phyloP scores from a whole-genome alignment of 768 basidiomycete species.

The Amyloporia xantha region DNA sequence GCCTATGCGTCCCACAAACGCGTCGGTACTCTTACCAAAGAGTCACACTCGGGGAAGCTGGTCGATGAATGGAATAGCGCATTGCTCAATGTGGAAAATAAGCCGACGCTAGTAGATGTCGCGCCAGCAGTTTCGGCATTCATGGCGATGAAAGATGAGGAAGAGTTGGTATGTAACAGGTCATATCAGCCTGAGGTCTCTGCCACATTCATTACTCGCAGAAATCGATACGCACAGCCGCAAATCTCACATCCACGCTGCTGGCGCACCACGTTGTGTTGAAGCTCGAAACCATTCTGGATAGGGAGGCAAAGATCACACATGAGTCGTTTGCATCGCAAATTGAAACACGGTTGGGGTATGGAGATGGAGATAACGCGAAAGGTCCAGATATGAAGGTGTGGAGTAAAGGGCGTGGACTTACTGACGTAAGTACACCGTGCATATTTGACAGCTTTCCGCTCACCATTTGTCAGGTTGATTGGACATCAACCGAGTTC shows the following conservation, averaged over 20 bases:
- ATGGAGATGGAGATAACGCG: slow-evolving; percentile 66
- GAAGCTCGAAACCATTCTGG: slow-evolving; percentile 86
- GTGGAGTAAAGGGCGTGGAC: slow-evolving; percentile 72
- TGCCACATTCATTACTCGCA: slow-evolving; percentile 26
- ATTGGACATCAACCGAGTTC: slow-evolving; percentile 88
- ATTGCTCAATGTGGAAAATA: slow-evolving; percentile 44
- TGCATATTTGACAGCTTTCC: neutral
- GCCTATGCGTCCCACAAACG: slow-evolving; percentile 54
- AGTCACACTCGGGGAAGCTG: slow-evolving; percentile 79
- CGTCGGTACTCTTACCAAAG: slow-evolving; percentile 76
- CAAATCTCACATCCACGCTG: slow-evolving; percentile 77
- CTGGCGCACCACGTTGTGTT: slow-evolving; percentile 80
- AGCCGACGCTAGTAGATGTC: slow-evolving; percentile 78
- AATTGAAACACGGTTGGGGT: slow-evolving; percentile 85
- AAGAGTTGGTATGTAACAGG: slow-evolving; percentile 69
- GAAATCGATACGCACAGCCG: slow-evolving; percentile 74
- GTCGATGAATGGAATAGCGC: slow-evolving; percentile 79
- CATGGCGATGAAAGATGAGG: slow-evolving; percentile 85
- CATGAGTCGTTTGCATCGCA: slow-evolving; percentile 82
- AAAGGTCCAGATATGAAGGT: slow-evolving; percentile 91
- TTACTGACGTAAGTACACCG: slow-evolving; percentile 57
- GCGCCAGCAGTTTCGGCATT: slow-evolving; percentile 65
- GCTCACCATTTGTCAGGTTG: slow-evolving; percentile 46
- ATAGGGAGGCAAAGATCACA: slow-evolving; percentile 84
- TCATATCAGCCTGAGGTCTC: neutral